Evolutionary conservation across 75 land plant genomes (phyloP).

Genomic region (Ceratopteris richardii): DNA sequence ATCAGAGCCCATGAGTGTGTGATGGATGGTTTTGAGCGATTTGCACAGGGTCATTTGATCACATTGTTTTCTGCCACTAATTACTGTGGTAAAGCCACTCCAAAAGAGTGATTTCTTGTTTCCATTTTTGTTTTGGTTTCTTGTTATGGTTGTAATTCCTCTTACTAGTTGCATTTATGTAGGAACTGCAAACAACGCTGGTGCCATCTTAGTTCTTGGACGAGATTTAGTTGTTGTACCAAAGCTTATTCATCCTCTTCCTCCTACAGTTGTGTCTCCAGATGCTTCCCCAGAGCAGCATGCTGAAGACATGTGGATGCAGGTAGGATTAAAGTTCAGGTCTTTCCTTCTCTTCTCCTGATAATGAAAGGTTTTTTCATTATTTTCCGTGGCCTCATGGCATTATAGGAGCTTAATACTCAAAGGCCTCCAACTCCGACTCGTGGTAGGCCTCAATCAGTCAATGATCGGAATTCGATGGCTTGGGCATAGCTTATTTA

Average conservation of each 20-base stretch:
- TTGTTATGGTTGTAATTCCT: no score
- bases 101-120: neutral
- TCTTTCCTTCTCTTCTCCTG: neutral
- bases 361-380: neutral
- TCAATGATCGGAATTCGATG: slow-evolving; percentile 78
- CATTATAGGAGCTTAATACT: slow-evolving; percentile 82
- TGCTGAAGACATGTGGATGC: slow-evolving; percentile 98
- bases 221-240: slow-evolving; percentile 97
- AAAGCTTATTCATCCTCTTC: slow-evolving; percentile 94
- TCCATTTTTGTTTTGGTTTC: no score
- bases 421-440: slow-evolving; percentile 99
- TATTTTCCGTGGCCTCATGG: no score
- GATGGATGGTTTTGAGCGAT: slow-evolving; percentile 99
- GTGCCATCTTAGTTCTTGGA: slow-evolving; percentile 95
- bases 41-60: slow-evolving; percentile 98
- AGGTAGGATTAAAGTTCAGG: slow-evolving; percentile 36
- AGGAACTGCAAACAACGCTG: slow-evolving; percentile 99
- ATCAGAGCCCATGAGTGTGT: slow-evolving; percentile 99
- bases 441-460: slow-evolving; percentile 83
- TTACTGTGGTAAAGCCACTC: slow-evolving; percentile 68
- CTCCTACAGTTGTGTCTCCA: slow-evolving; percentile 83
- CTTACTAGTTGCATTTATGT: no score
- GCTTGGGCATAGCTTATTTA: slow-evolving; percentile 49
- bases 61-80: slow-evolving; percentile 99
- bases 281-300: slow-evolving; percentile 92